phyloP scores from a whole-genome alignment of 257 asterid genomes.

The Solanum dulcamara region DNA sequence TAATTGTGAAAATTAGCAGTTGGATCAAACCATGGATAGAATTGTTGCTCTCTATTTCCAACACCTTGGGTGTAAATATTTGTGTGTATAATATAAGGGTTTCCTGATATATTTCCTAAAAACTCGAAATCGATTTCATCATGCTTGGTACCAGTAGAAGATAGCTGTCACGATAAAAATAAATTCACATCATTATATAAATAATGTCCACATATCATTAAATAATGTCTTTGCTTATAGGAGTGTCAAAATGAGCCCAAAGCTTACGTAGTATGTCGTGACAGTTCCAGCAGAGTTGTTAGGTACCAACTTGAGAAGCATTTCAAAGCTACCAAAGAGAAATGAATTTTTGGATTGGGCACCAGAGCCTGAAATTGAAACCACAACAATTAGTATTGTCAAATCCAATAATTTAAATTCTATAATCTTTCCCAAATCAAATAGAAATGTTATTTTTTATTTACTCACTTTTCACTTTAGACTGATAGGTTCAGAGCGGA shows the following conservation, averaged over 20 bases:
- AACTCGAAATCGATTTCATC: conserved; percentile 87
- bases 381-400: neutral
- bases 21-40: conserved; percentile 78
- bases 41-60: conserved; percentile 62
- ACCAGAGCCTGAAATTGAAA: conserved; percentile 39
- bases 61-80: conserved; percentile 49
- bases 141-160: conserved; percentile 49
- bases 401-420: neutral
- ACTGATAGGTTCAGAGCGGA: too few relatives aligned
- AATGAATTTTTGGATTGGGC: conserved; percentile 41
- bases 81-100: conserved; percentile 61
- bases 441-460: too few relatives aligned
- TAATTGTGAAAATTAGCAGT: conserved; percentile 63
- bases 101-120: conserved; percentile 63
- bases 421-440: too few relatives aligned
- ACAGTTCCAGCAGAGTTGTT: conserved; percentile 82
- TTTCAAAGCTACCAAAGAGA: conserved; percentile 64
- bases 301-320: conserved; percentile 50
- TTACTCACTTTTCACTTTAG: too few relatives aligned
- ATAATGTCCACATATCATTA: neutral
- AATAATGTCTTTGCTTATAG: too few relatives aligned
- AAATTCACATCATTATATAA: neutral
- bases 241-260: too few relatives aligned
- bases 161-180: conserved; percentile 21
- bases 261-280: conserved; percentile 58